Conservation (phyloP, 768 basidiomycete species). For the Boletellus ananiceps region DNA sequence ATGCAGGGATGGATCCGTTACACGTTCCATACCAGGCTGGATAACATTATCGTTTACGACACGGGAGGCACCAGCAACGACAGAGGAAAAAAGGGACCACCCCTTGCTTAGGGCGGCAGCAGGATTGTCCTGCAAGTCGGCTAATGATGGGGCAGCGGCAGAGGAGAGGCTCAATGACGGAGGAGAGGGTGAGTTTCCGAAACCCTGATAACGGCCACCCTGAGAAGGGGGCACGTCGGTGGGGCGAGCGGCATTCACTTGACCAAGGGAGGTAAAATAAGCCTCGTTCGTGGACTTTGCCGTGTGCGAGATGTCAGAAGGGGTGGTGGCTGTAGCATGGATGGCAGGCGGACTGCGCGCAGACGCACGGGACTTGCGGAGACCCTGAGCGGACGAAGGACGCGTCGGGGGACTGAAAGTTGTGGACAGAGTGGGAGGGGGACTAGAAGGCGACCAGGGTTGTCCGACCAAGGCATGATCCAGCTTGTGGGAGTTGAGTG, state of each 20-base stretch:
- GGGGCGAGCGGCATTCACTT: constrained; percentile 73
- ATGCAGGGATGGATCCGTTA: constrained; percentile 76
- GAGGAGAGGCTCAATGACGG: constrained; percentile 68
- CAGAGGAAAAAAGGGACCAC: constrained; percentile 92
- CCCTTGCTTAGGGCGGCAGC: constrained; percentile 84
- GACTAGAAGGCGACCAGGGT: constrained; percentile 73
- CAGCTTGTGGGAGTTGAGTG: constrained; percentile 50
- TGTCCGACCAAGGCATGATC: constrained; percentile 71
- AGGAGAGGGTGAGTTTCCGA: constrained; percentile 79
- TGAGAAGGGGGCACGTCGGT: constrained; percentile 85
- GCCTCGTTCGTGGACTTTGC: constrained; percentile 80
- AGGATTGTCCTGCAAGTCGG: constrained; percentile 85
- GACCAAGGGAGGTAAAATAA: constrained; percentile 82
- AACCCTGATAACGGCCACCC: constrained; percentile 91
- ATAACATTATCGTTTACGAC: constrained; percentile 83
- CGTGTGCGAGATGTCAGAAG: constrained; percentile 36
- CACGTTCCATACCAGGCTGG: constrained; percentile 82
- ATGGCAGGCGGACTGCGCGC: constrained; percentile 48
- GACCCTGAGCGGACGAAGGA: constrained; percentile 73
- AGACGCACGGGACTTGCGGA: constrained; percentile 82
- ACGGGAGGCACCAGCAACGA: constrained; percentile 72
- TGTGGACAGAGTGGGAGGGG: constrained; percentile 46
- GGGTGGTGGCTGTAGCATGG: constrained; percentile 50
- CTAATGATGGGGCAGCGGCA: constrained; percentile 68
- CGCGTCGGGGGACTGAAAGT: constrained; percentile 44